Evolutionary conservation across 352 stramenopile species (phyloP).

Genomic region (Globisporangium sylvaticum): DNA sequence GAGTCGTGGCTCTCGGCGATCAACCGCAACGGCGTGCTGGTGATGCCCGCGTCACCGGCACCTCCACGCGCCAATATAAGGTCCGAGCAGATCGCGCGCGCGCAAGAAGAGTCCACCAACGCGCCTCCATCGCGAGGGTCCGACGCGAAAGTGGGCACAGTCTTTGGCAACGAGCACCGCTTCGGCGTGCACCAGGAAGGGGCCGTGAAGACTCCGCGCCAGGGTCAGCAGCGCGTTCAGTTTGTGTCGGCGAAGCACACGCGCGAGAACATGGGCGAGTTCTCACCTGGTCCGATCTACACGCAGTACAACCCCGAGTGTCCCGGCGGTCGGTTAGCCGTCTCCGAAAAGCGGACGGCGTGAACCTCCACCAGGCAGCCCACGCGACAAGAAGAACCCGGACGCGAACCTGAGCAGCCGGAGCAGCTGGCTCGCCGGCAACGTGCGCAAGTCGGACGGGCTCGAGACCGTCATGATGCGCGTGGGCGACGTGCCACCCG

Average conservation of each 20-base stretch:
- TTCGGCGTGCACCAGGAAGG: conserved; percentile 54
- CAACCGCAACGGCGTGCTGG: conserved; percentile 75
- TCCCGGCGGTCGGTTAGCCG: conserved; percentile 52
- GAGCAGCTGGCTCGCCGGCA: conserved; percentile 77
- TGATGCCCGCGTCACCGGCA: conserved; percentile 54
- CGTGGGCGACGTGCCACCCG: conserved; percentile 60
- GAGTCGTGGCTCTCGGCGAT: conserved; percentile 82
- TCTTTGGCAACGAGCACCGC: conserved; percentile 73
- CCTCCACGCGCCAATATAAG: conserved; percentile 14
- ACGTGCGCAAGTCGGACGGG: conserved; percentile 67
- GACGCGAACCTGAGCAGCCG: conserved; percentile 75
- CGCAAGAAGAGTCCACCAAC: conserved; percentile 25
- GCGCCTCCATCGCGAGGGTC: conserved; percentile 1
- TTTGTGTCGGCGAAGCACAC: conserved; percentile 74
- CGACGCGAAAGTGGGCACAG: conserved; percentile 33
- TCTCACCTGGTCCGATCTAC: conserved; percentile 83
- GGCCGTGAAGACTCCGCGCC: conserved; percentile 26
- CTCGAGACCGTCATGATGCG: conserved; percentile 75
- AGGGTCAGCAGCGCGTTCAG: conserved; percentile 56
- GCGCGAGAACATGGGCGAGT: conserved; percentile 85
- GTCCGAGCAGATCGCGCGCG: conserved; percentile 12
- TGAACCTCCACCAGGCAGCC: conserved; percentile 35
- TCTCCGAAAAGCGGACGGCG: conserved; percentile 34
- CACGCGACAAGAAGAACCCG: conserved; percentile 49
- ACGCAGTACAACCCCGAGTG: conserved; percentile 65